Conservation (phyloP, 768 basidiomycete species). For the Pleurotus citrinopileatus region DNA sequence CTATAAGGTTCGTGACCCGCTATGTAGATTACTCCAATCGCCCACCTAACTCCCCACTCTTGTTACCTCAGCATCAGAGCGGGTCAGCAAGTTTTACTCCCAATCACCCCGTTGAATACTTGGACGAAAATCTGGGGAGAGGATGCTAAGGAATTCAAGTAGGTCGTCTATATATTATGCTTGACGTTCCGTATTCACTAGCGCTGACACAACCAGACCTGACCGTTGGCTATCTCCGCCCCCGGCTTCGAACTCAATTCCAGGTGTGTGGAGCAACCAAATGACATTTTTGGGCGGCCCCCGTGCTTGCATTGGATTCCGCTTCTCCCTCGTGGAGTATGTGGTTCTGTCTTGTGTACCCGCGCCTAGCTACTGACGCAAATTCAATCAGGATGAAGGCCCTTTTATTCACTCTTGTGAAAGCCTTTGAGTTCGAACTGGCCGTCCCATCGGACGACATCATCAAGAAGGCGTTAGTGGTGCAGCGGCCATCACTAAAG, state of each 20-base stretch:
- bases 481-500: slow-evolving; percentile 3
- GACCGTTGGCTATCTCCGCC: slow-evolving; percentile 42
- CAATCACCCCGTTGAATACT: slow-evolving; percentile 36
- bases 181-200: background rate
- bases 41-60: background rate
- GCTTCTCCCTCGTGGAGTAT: slow-evolving; percentile 45
- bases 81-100: slow-evolving; percentile 30
- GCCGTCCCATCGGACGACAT: slow-evolving; percentile 9
- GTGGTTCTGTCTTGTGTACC: slow-evolving; percentile 15
- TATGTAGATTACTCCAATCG: no score
- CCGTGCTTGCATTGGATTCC: slow-evolving; percentile 46
- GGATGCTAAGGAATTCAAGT: slow-evolving; percentile 45
- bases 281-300: slow-evolving; percentile 43
- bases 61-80: slow-evolving; percentile 21
- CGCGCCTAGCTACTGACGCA: background rate
- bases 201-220: slow-evolving; percentile 28
- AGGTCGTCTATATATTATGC: slow-evolving; percentile 4
- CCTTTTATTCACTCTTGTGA: slow-evolving; percentile 29
- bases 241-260: slow-evolving; percentile 28
- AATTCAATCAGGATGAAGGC: slow-evolving; percentile 29
- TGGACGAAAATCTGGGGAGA: slow-evolving; percentile 42
- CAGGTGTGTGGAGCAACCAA: slow-evolving; percentile 39
- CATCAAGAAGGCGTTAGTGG: slow-evolving; percentile 5
- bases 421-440: slow-evolving; percentile 30
- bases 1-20: slow-evolving; percentile 27